phyloP scores from a whole-genome alignment of 78 protist genomes.

The Polysphondylium violaceum region DNA sequence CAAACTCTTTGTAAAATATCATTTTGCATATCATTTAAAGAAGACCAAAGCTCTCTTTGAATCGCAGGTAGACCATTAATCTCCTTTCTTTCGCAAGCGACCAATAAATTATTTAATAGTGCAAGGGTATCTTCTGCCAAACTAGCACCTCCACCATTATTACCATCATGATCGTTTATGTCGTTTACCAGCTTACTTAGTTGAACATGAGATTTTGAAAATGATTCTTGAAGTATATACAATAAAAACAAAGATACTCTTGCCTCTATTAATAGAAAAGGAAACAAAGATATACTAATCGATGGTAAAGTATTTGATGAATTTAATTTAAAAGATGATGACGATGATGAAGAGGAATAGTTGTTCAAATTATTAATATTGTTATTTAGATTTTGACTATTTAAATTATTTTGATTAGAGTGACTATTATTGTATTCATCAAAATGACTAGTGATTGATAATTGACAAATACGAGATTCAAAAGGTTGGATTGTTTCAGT shows the following conservation, averaged over 20 bases:
- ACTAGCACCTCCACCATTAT: conserved; percentile 27
- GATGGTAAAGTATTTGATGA: conserved; percentile 9
- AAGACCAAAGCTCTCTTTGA: conserved; percentile 77
- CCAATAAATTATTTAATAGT: conserved; percentile 45
- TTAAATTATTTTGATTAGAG: background rate
- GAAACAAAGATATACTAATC: conserved; percentile 53
- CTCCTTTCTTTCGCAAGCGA: conserved; percentile 74
- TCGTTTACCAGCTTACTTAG: conserved; percentile 62
- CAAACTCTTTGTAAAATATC: conserved; percentile 70
- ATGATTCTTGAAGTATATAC: conserved; percentile 62
- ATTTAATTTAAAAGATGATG: conserved; percentile 12
- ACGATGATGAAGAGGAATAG: background rate
- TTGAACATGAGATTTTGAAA: conserved; percentile 62
- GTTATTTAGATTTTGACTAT: background rate
- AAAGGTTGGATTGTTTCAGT: conserved; percentile 44
- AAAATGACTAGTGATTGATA: conserved; percentile 5
- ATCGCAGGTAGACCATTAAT: conserved; percentile 62
- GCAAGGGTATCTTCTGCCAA: conserved; percentile 57
- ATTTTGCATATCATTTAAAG: conserved; percentile 62
- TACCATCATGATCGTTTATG: conserved; percentile 52
- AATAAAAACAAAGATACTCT: conserved; percentile 48
- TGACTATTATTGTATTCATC: background rate
- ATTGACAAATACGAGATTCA: conserved; percentile 23
- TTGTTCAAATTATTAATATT: background rate
- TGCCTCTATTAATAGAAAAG: conserved; percentile 45